These are phyloP conservation scores for Piromyces finnis DNA, from an alignment of 192 early-diverging fungal species.

Conservation along the genomic window DNA sequence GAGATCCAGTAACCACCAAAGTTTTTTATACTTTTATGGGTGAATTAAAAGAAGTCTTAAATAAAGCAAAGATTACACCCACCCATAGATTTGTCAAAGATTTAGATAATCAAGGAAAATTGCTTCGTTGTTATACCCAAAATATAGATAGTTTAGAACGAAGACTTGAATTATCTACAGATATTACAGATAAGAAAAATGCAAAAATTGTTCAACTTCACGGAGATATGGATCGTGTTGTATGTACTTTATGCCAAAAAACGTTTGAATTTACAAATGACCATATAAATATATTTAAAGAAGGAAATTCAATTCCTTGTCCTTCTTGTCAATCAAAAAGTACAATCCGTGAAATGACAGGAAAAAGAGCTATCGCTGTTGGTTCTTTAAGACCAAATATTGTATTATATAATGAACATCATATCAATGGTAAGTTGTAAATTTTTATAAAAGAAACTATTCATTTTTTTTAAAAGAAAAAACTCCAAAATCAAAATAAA, in stretches of 20 bases:
- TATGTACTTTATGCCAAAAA: slow-evolving; percentile 72
- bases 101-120: slow-evolving; percentile 51
- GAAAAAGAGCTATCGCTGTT: slow-evolving; percentile 54
- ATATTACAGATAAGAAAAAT: slow-evolving; percentile 16
- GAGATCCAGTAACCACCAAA: slow-evolving; percentile 34
- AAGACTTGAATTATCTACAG: slow-evolving; percentile 26
- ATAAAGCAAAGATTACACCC: slow-evolving; percentile 53
- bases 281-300: slow-evolving; percentile 38
- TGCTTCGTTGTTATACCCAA: slow-evolving; percentile 87
- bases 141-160: slow-evolving; percentile 91
- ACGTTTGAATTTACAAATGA: slow-evolving; percentile 40
- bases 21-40: slow-evolving; percentile 71
- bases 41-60: slow-evolving; percentile 55
- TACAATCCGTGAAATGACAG: slow-evolving; percentile 29
- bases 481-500: too few relatives aligned
- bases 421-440: slow-evolving; percentile 31
- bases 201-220: slow-evolving; percentile 77
- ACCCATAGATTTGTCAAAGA: slow-evolving; percentile 74
- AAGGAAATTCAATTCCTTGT: slow-evolving; percentile 55
- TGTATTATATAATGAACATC: slow-evolving; percentile 89
- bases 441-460: slow-evolving; percentile 1
- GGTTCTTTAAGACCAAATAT: slow-evolving; percentile 81
- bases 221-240: slow-evolving; percentile 66
- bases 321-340: slow-evolving; percentile 24
- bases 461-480: too few relatives aligned